Evolutionary conservation across 139 green algal genomes (phyloP), one percentile per base, ranked within the genome.

Genomic region (Desmodesmus armatus): DNA sequence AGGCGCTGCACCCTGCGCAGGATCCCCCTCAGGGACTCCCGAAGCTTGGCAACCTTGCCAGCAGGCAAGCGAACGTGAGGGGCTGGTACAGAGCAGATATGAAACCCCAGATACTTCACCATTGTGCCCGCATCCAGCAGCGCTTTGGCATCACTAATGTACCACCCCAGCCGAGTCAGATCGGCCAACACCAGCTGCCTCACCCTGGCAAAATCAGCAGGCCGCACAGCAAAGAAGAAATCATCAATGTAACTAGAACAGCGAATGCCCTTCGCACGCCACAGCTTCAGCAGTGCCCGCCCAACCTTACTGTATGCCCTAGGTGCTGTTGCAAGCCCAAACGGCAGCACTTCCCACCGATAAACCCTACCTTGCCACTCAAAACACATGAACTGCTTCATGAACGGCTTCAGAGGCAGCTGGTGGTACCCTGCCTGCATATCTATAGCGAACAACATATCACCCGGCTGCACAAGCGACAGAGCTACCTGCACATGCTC

Each of bases 211-310:
- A n/a, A 41, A 11, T 78, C 71, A 40, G 37, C 40, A 17, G 9
- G 25, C 41, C 40, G 29, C 23, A 78, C 71, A 3, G 40, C 44
- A 29, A 55, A 78, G 5, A 78, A 63, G 71, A 78, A 78, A 63
- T 78, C 71, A 78, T 78, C 71, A 78, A 78, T 78, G 41, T 41
- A 78, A 43, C 62, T 78, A 15, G 71, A 78, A 33, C 71, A 78
- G 40, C 71, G 40, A 11, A 78, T 62, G 23, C 71, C 71, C 6
- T 31, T 23, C 11, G 3, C 23, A 2, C 71, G 25, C 71, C 71
- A 78, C 41, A 25, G 21, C 27, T 78, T 78, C 11, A 78, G 15
- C 21, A 78, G 71, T 2, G 71, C n/a, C 29, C 71, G 23, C 17
- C 15, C 39, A 5, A 78, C 27, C 11, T 78, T 78, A 17, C 19